Conservation (phyloP, 2,329 filamentous ascomycete species). For the Dryadomyces quercivorus region DNA sequence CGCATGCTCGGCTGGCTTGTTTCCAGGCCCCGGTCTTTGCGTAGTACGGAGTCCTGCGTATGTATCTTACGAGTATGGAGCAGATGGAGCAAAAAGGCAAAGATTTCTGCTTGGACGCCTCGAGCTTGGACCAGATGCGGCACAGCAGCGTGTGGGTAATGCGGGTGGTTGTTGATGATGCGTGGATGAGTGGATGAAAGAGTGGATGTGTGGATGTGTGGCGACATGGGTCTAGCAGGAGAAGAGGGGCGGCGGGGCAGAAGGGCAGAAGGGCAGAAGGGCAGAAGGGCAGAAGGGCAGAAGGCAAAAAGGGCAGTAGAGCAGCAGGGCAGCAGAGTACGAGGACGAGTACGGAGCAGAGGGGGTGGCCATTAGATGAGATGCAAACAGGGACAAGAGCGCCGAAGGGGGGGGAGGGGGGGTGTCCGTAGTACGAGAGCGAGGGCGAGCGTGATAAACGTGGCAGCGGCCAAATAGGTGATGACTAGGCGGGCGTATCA, state of each 20-base stretch:
- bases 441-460: neutral
- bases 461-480: constrained; percentile 1
- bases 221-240: neutral
- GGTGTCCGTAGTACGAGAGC: neutral
- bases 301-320: neutral
- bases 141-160: constrained; percentile 2
- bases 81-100: no score
- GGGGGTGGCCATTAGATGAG: constrained; percentile 2
- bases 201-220: neutral
- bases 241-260: neutral
- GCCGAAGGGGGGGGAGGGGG: neutral
- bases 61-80: no score
- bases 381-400: neutral
- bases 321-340: neutral
- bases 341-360: no score
- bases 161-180: constrained; percentile 1
- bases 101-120: neutral
- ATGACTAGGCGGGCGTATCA: neutral
- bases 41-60: no score
- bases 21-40: neutral
- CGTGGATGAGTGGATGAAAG: neutral
- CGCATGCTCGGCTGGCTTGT: neutral
- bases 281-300: neutral
- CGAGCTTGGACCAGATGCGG: constrained; percentile 8
- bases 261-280: neutral